phyloP scores from a whole-genome alignment of 805 yeast genomes.

The Pichia manshurica region DNA sequence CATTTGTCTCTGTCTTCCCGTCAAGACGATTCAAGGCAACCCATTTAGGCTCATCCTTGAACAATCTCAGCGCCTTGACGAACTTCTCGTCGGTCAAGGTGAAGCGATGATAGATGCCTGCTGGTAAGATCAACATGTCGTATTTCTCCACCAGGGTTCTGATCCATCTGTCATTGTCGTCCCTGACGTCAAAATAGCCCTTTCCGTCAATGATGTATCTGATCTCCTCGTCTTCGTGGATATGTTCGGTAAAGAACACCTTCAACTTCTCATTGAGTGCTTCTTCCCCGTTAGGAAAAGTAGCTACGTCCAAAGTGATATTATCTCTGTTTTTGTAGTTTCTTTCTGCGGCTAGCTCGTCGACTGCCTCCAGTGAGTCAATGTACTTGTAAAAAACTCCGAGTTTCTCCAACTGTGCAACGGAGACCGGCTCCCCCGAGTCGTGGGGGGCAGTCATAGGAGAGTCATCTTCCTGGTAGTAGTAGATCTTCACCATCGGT shows the following conservation, averaged over 20 bases:
- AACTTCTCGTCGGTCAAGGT: conserved; percentile 60
- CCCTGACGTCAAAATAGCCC: conserved; percentile 88
- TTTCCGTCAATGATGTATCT: conserved; percentile 84
- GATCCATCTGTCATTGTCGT: conserved; percentile 59
- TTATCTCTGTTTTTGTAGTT: conserved; percentile 76
- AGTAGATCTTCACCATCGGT: conserved; percentile 34
- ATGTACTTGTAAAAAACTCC: conserved; percentile 66
- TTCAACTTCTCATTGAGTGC: conserved; percentile 61
- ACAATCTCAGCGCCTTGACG: conserved; percentile 75
- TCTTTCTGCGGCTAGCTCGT: conserved; percentile 62
- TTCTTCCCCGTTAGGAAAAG: conserved; percentile 56
- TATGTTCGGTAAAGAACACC: conserved; percentile 74
- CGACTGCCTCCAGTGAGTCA: conserved; percentile 48
- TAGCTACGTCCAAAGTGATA: conserved; percentile 51
- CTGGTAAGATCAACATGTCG: conserved; percentile 75
- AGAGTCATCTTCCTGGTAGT: conserved; percentile 53
- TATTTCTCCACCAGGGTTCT: conserved; percentile 57
- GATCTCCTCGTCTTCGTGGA: conserved; percentile 96
- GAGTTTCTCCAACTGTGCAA: conserved; percentile 44
- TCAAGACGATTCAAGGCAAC: conserved; percentile 60
- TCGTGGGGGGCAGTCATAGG: conserved; percentile 65
- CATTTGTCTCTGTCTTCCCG: conserved; percentile 34
- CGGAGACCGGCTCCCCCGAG: conserved; percentile 54
- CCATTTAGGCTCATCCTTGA: conserved; percentile 97
- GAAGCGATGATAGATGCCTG: conserved; percentile 92